Base-by-base conservation (phyloP, 1,139 yeast genomes). In the Candida smagusa region DNA sequence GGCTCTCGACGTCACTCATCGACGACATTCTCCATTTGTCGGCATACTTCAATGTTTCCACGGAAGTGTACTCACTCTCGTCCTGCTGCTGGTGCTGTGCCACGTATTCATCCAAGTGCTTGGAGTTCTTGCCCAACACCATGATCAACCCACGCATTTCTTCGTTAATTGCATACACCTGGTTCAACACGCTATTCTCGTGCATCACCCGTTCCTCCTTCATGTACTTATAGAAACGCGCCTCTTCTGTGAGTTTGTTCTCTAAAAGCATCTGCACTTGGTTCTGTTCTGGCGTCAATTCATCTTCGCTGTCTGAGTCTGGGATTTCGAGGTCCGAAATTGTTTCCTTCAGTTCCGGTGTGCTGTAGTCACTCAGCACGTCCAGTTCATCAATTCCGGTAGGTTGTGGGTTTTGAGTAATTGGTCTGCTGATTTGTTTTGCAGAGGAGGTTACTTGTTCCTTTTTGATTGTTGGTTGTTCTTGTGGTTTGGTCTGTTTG, bases 1-100 rank as follows among this genome's bases (percentile, higher is more conserved):
- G 9, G 9, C n/a, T 22, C n/a, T 30, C 31, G 22, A 47, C 26
- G 12, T 49, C 46, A 6, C 22, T 13, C 7, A 31, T 13, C 8
- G 42, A 38, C 2, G 46, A 35, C 12, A 48, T 37, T 23, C 40
- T 36, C 52, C 52, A 48, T 23, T 39, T 34, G 2, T 43, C 32
- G 3, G 44, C 38, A 31, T 40, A 36, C 21, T 42, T 25, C 27
- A 42, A 35, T 2, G 43, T 31, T 16, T 40, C 42, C 3, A 6
- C 12, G 3, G 36, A 29, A 2, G 34, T 26, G 31, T 39, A 41
- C 7, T 31, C 22, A 4, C 25, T 27, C 3, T 27, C 42, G 11
- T 40, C 44, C 4, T 30, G 11, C 2, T 12, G 7, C 8, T 26
- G 34, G 19, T 44, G 49, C 13, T 27, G 39, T 6, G 35, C 24